Base-by-base conservation (phyloP, 805 yeast species). In the Saturnispora dispora region DNA sequence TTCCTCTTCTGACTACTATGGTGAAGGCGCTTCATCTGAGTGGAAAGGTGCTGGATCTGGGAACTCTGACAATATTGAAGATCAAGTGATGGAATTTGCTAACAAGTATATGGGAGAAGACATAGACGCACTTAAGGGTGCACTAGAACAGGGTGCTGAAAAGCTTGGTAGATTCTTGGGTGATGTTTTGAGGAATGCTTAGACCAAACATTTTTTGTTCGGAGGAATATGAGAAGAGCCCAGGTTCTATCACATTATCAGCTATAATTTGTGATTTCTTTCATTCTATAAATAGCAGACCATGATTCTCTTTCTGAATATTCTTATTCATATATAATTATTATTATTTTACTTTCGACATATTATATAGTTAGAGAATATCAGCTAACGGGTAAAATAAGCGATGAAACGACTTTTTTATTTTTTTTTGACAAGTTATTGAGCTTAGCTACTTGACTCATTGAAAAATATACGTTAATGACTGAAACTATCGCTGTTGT, bases 121-220 rank as follows among this genome's bases (percentile, higher is more conserved):
- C 68, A 72, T 93, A 64, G 88, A 85, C 46, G 88, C 83, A 52
- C 71, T 93, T 63, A 89, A 87, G 71, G 96, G 88, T 67, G 96
- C 89, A 15, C 76, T 93, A 56, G 98, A 91, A 68, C 86, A 81
- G 58, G 98, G 98, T 53, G 98, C 97, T 23, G 85, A 83, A 63
- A 89, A 87, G 69, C 73, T 91, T 51, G 88, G 95, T 28, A 85
- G 83, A 28, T 82, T 85, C 64, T 73, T 93, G 71, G 80, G 98
- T 61, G 97, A 91, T 63, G 88, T 87, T 62, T 71, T 91, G 64
- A 79, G 83, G 58, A 65, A 64, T 32, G 50, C 45, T 39, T 47
- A 40, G 9, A 9, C 33, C 33, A 30, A 30, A 30, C 15, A 11
- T 11, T 25, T 25, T 25, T 25, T 30, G 33, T 13, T 37, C 11